Evolutionary conservation across 768 basidiomycete genomes (phyloP), one percentile per base, ranked within the genome.

Genomic region (Atractiella rhizophila): DNA sequence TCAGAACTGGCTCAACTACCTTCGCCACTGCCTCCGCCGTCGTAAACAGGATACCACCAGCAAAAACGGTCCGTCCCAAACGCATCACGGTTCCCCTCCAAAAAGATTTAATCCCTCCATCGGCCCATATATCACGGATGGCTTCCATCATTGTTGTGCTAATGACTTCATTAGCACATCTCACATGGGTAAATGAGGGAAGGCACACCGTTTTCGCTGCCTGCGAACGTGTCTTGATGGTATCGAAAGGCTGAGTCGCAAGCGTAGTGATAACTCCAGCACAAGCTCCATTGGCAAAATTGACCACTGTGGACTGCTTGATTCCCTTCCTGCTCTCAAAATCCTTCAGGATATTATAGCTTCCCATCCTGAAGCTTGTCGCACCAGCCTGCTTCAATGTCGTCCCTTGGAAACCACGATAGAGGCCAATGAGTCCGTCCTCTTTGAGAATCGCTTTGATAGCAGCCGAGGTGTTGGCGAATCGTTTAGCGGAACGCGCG

Each of bases 281-380:
- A 3, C 37, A 29, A 21, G 42, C 42, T 6, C 42, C 42, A 30
- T 43, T 43, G 18, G 19, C 4, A 20, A 43, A 43, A 20, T 43
- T 43, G 42, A 43, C 42, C 6, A 25, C 28, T 9, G 42, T 43
- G 11, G 24, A 35, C 27, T 39, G 42, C 28, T 43, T 24, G 8
- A 43, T 43, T 9, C 30, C 27, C 26, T 30, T 29, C 12, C 12
- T n/a, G n/a, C 23, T 28, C 26, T 43, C 25, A 24, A 26, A 40
- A 26, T 43, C 42, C 30, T 43, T 43, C 36, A 43, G 24, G 19
- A 43, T 43, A 23, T 43, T 43, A 21, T 43, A 43, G 10, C 21
- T 41, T 7, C 42, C 42, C 42, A 43, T 43, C 7, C 42, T 35
- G 12, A 43, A 19, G 5, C 21, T 18, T 9, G 42, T 43, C 7